Base-by-base conservation (phyloP, 371 early-diverging fungal species). In the Syncephalis fuscata region DNA sequence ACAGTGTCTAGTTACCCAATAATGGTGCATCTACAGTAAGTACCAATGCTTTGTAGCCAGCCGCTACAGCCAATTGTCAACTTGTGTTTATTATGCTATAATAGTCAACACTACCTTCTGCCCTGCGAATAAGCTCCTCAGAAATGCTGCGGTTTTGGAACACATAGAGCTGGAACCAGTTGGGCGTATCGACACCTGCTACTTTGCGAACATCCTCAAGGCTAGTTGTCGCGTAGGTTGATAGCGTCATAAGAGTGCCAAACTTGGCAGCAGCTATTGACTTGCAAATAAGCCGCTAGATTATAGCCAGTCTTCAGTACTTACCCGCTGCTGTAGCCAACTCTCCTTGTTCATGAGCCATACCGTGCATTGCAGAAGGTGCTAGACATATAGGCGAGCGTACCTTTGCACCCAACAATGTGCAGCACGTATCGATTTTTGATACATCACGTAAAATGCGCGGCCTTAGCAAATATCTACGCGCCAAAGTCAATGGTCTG, bases 1-100 rank as follows among this genome's bases (percentile, higher is more conserved):
- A n/a, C n/a, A n/a, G n/a, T n/a, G n/a, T n/a, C n/a, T 79, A 68
- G 11, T 32, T 32, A 27, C 92, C 95, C 40, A 93, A 65, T 54
- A 78, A 71, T 2, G 95, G 94, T 0, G 92, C 84, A 65, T 94
- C 97, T 3, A 85, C 94, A 1, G 94, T 96, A 27, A 93, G 74
- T 52, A 92, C 84, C 4, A 96, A 58, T 0, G 76, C 87, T 54
- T 83, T 85, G 61, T 76, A 79, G 2, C 94, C 97, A 9, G 71
- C 67, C 19, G 52, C 58, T 32, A 32, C n/a, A 32, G 4, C 32
- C 32, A 32, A n/a, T n/a, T n/a, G n/a, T n/a, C n/a, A n/a, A n/a
- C n/a, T n/a, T n/a, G n/a, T n/a, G n/a, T n/a, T n/a, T n/a, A n/a
- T n/a, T n/a, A n/a, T n/a, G n/a, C n/a, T n/a, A n/a, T n/a, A n/a